These are phyloP conservation scores for Malassezia furfur DNA, from an alignment of 1,284 basidiomycete genomes.

Conservation along the genomic window DNA sequence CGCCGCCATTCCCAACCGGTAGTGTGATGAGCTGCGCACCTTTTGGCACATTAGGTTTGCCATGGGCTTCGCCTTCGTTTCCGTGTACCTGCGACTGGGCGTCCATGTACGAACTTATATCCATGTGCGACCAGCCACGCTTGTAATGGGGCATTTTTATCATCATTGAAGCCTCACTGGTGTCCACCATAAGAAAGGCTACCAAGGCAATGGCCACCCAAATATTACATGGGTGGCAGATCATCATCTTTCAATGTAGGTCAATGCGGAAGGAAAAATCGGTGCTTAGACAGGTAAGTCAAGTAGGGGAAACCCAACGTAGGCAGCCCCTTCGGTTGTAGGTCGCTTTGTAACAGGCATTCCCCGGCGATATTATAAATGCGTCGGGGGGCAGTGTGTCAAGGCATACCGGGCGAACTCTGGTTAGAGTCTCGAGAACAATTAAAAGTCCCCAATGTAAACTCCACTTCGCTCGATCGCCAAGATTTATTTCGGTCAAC, in stretches of 20 bases:
- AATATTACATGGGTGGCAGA: neutral
- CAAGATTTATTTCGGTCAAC: no score
- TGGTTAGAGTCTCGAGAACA: no score
- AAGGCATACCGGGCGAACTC: no score
- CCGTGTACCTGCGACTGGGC: neutral
- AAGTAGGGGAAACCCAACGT: no score
- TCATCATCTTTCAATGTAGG: neutral
- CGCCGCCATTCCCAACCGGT: conserved; percentile 17
- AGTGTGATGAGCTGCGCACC: conserved; percentile 27
- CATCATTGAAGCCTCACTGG: neutral
- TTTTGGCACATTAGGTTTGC: conserved; percentile 19
- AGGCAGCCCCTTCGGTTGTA: no score
- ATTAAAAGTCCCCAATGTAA: no score
- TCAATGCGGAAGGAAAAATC: no score
- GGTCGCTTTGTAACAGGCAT: no score
- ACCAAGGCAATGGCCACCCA: neutral
- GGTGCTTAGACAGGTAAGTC: no score
- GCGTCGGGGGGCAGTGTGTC: no score
- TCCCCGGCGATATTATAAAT: no score
- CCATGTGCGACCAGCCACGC: neutral
- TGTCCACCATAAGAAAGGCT: neutral
- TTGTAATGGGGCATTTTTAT: neutral
- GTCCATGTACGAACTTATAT: conserved; percentile 5
- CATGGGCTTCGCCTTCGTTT: conserved; percentile 21
- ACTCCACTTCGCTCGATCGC: no score